These are phyloP conservation scores for Solanum hybrid DNA, from an alignment of 305 asterid genomes.

Conservation along the genomic window DNA sequence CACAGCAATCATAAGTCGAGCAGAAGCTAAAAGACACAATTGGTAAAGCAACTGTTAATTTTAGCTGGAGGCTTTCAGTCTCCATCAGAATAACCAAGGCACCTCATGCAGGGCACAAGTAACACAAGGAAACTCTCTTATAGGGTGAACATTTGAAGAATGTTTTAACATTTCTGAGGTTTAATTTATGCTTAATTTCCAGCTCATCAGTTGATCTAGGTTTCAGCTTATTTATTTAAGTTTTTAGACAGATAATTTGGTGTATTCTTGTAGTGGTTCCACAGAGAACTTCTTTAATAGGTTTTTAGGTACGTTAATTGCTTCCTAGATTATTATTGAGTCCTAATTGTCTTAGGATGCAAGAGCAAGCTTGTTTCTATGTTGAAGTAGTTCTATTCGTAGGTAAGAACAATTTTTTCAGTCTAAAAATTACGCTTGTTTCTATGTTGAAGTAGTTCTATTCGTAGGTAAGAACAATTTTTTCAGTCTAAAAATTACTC, in stretches of 20 bases:
- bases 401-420: not conserved
- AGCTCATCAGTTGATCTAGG: not conserved
- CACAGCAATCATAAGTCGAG: not conserved
- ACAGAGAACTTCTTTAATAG: not conserved
- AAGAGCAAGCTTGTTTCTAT: not conserved
- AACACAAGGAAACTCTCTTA: not conserved
- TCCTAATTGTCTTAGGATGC: not conserved
- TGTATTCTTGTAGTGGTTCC: not conserved
- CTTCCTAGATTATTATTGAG: not conserved
- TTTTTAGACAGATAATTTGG: not conserved
- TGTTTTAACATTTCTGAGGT: not conserved
- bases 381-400: not conserved
- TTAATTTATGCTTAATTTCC: not conserved
- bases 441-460: not conserved
- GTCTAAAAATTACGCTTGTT: not conserved
- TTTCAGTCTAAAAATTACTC: not conserved
- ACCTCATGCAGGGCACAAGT: not conserved
- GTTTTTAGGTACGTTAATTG: not conserved
- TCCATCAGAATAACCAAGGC: not conserved
- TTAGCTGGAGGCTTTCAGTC: not conserved
- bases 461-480: not conserved
- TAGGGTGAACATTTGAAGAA: not conserved
- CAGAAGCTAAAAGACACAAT: not conserved
- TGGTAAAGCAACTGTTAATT: not conserved
- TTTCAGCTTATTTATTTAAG: not conserved